Base-by-base conservation (phyloP, 768 basidiomycete species). In the Termitomyces sp. region DNA sequence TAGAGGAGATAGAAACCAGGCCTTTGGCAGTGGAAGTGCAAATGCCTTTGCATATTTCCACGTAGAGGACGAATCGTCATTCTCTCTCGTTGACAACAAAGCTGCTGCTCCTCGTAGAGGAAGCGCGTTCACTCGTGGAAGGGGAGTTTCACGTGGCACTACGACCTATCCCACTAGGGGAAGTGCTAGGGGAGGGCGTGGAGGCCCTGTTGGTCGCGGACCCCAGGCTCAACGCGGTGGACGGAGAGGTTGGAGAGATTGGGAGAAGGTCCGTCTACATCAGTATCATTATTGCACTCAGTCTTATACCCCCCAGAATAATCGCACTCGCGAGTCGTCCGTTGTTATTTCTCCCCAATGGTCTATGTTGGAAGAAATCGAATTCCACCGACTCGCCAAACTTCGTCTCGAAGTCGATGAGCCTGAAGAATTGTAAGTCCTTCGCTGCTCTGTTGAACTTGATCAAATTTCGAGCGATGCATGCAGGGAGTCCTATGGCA, bases 21-120 rank as follows among this genome's bases (percentile, higher is more conserved):
- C 91, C 2, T 96, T 92, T 67, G 94, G 94, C 37, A 94, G 93
- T 55, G 90, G 89, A 21, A 85, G 88, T 50, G 87, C 91, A 11
- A 95, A 86, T 64, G 92, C 93, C 14, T 98, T 98, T 67, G 91
- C 93, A 7, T 97, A 96, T 73, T 94, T 94, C 78, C 95, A 98
- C 72, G 95, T 91, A 56, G 97, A 98, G 72, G 97, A 99, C 67
- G 97, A 99, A 73, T 89, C 93, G 6, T 89, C 86, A 48, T 99
- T 99, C 80, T 95, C 93, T 21, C 79, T 99, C 49, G 97, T 99
- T 47, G 95, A 98, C 67, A 93, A 86, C 70, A 95, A 92, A 73
- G 67, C 84, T 44, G 76, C 83, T 40, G 76, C 84, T 44, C 79
- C 85, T 34, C 84, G 90, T 62, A 81, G 89, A 44, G 89, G 91